These are phyloP conservation scores for Kandelia obovata DNA, from an alignment of 345 rosid species.

Conservation along the genomic window DNA sequence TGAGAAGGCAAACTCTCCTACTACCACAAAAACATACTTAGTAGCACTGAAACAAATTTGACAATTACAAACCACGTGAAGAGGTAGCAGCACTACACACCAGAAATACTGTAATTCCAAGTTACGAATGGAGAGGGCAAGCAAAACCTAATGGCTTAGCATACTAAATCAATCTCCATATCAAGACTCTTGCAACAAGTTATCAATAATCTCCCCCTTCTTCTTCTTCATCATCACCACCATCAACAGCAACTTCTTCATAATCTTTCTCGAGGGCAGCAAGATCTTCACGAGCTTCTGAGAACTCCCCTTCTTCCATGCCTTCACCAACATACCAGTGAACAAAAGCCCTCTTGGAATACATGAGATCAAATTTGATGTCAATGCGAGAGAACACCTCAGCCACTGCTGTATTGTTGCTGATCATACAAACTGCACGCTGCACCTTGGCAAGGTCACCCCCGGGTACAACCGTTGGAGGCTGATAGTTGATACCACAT, in stretches of 20 bases:
- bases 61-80: slow-evolving; percentile 6
- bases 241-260: slow-evolving; percentile 66
- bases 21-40: slow-evolving; percentile 10
- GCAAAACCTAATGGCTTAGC: not conserved
- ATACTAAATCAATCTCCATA: slow-evolving; percentile 1
- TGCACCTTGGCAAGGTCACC: slow-evolving; percentile 67
- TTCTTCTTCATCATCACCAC: slow-evolving; percentile 59
- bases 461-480: slow-evolving; percentile 64
- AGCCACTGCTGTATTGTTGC: slow-evolving; percentile 70
- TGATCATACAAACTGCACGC: slow-evolving; percentile 69
- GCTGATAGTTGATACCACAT: slow-evolving; percentile 64
- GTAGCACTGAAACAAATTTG: not conserved
- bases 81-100: not conserved
- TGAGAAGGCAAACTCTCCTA: not conserved
- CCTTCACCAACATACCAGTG: slow-evolving; percentile 77
- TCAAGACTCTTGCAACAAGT: not conserved
- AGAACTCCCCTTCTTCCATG: slow-evolving; percentile 74
- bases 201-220: slow-evolving; percentile 52
- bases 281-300: slow-evolving; percentile 67
- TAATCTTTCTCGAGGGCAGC: slow-evolving; percentile 50
- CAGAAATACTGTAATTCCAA: not conserved
- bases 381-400: slow-evolving; percentile 64
- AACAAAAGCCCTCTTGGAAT: slow-evolving; percentile 61
- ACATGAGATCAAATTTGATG: slow-evolving; percentile 70
- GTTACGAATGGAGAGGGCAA: not conserved